Conservation (phyloP, 2,329 filamentous ascomycete species). For the Alternaria dauci region DNA sequence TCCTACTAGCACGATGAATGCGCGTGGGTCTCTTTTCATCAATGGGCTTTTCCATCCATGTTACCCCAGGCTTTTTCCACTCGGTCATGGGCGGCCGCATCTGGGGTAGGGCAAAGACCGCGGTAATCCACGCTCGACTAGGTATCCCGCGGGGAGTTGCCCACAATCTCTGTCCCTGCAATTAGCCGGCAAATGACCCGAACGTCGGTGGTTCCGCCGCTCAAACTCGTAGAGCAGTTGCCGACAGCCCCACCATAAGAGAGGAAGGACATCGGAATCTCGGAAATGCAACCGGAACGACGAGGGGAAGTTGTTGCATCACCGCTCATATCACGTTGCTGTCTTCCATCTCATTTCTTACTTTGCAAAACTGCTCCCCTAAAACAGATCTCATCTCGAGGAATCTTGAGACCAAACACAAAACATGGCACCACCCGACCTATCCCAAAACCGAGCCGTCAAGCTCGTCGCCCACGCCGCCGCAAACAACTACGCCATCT, state of each 20-base stretch:
- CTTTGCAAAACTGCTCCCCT: not conserved
- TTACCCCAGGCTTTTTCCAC: not conserved
- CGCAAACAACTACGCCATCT: constrained; percentile 65
- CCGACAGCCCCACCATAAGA: constrained; percentile 22
- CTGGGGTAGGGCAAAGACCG: constrained; percentile 6
- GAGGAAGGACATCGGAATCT: constrained; percentile 21
- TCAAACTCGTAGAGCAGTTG: constrained; percentile 14
- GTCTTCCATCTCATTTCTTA: not conserved
- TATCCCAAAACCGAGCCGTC: constrained; percentile 54
- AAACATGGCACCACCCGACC: constrained; percentile 57
- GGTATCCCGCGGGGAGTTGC: not conserved
- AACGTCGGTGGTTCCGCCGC: constrained; percentile 29
- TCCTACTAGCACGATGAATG: not conserved
- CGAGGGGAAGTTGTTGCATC: constrained; percentile 17
- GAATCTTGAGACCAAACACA: not conserved
- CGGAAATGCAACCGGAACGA: constrained; percentile 26
- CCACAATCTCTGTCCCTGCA: not conserved
- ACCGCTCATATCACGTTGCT: not conserved
- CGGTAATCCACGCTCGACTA: constrained; percentile 1
- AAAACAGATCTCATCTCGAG: not conserved
- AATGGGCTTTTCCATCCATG: not conserved
- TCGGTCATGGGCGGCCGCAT: not conserved
- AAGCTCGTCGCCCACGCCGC: constrained; percentile 65
- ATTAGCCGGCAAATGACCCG: constrained; percentile 26
- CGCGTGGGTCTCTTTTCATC: not conserved